A percentile compares a stretch with the other conserved stretches of the same genome.
phyloP scores from a whole-genome alignment of 495 filamentous ascomycete species.

The Neurospora sublineolata region DNA sequence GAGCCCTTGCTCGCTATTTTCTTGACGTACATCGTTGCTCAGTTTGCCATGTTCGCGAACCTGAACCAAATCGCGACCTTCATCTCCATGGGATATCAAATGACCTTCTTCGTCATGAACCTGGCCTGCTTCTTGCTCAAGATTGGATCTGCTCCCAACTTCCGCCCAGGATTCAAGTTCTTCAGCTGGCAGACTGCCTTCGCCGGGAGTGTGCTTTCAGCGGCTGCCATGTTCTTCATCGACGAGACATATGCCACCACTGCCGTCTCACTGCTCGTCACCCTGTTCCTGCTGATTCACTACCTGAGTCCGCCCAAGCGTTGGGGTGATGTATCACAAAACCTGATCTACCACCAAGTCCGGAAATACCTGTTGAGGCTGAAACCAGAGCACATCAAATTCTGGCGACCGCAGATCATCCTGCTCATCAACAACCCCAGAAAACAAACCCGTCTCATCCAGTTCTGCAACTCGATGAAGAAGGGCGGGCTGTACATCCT shows the following conservation, averaged over 20 bases:
- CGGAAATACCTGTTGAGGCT: constrained; percentile 76
- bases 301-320: constrained; percentile 75
- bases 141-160: constrained; percentile 88
- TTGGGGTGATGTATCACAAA: constrained; percentile 86
- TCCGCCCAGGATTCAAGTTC: constrained; percentile 76
- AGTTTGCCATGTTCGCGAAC: constrained; percentile 72
- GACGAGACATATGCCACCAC: constrained; percentile 71
- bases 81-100: constrained; percentile 76
- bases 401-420: constrained; percentile 79
- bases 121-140: constrained; percentile 80
- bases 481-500: constrained; percentile 79
- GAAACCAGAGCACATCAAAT: constrained; percentile 82
- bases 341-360: constrained; percentile 84
- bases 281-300: constrained; percentile 75
- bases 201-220: constrained; percentile 59
- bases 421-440: constrained; percentile 75
- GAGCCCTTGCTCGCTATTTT: constrained; percentile 71
- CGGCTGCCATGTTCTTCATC: constrained; percentile 78
- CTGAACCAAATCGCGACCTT: constrained; percentile 83
- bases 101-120: constrained; percentile 69
- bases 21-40: constrained; percentile 62
- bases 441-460: constrained; percentile 66
- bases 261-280: constrained; percentile 59
- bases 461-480: constrained; percentile 86
- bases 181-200: constrained; percentile 80